phyloP scores from a whole-genome alignment of 2,329 filamentous ascomycete genomes.

The Colletotrichum eleusines region DNA sequence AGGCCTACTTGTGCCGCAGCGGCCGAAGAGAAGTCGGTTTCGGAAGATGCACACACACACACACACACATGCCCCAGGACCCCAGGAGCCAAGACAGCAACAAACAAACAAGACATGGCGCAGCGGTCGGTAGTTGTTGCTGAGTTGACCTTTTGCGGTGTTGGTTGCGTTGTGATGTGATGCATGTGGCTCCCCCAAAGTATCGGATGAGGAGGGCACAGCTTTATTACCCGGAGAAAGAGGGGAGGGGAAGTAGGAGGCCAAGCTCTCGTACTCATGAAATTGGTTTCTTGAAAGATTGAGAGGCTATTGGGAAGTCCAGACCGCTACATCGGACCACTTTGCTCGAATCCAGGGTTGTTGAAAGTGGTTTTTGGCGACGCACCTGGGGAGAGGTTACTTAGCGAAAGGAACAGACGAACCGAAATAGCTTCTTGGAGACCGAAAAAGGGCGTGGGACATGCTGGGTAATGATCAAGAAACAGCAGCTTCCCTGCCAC shows the following conservation, averaged over 20 bases:
- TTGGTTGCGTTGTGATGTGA: not conserved
- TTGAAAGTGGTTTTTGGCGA: not conserved
- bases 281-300: not conserved
- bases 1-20: conserved; percentile 22
- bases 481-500: conserved; percentile 34
- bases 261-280: conserved; percentile 1
- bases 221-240: not conserved
- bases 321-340: conserved; percentile 15
- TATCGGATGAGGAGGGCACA: not conserved
- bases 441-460: conserved; percentile 25
- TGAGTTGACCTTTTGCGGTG: not conserved
- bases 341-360: not conserved
- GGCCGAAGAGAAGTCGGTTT: conserved; percentile 33
- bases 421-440: conserved; percentile 29
- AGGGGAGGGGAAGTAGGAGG: not conserved
- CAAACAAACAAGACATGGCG: conserved; percentile 19
- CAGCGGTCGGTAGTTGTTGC: not conserved
- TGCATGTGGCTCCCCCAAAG: not conserved
- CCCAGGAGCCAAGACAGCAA: conserved; percentile 8
- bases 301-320: conserved; percentile 12
- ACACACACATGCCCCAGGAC: conserved; percentile 18
- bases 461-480: conserved; percentile 35
- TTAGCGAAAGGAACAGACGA: conserved; percentile 20
- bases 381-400: not conserved
- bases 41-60: conserved; percentile 19